Conservation (phyloP, 495 filamentous ascomycete species). For the Poronia punctata region DNA sequence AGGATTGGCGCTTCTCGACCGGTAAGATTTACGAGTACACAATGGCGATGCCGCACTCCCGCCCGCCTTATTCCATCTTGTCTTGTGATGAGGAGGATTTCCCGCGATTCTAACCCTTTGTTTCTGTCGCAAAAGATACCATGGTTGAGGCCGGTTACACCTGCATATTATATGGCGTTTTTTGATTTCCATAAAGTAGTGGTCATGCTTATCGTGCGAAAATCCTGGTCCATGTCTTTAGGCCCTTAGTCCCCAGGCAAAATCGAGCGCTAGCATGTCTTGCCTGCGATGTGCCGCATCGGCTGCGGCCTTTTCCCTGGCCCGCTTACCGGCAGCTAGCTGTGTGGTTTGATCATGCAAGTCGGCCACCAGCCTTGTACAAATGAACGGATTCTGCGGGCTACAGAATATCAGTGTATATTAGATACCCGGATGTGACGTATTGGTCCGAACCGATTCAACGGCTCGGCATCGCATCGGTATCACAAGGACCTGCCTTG, state of each 20-base stretch:
- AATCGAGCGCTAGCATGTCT: conserved; percentile 5
- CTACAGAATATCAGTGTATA: conserved; percentile 3
- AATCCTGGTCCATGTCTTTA: conserved; percentile 1
- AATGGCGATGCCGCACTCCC: too few relatives aligned
- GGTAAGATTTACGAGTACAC: too few relatives aligned
- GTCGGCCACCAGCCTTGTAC: conserved; percentile 22
- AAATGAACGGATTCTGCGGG: conserved; percentile 14
- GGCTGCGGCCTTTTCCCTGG: conserved; percentile 26
- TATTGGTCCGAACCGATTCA: conserved; percentile 1
- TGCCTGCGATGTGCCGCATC: conserved; percentile 18
- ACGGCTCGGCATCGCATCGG: conserved; percentile 6
- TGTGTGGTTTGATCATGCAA: conserved; percentile 23
- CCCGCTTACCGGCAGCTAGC: conserved; percentile 27
- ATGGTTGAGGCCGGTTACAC: conserved; percentile 1
- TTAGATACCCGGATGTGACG: background rate
- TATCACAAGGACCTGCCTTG: conserved; percentile 6
- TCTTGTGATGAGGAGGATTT: too few relatives aligned
- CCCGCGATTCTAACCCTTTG: too few relatives aligned
- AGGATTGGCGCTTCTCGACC: too few relatives aligned
- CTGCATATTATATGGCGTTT: conserved; percentile 1
- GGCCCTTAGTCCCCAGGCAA: background rate
- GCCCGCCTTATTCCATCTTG: too few relatives aligned
- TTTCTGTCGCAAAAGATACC: conserved; percentile 5
- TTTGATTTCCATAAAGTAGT: conserved; percentile 5
- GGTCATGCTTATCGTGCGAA: conserved; percentile 2